Evolutionary conservation across 1,284 basidiomycete species (phyloP).

Genomic region (Megacollybia platyphylla): DNA sequence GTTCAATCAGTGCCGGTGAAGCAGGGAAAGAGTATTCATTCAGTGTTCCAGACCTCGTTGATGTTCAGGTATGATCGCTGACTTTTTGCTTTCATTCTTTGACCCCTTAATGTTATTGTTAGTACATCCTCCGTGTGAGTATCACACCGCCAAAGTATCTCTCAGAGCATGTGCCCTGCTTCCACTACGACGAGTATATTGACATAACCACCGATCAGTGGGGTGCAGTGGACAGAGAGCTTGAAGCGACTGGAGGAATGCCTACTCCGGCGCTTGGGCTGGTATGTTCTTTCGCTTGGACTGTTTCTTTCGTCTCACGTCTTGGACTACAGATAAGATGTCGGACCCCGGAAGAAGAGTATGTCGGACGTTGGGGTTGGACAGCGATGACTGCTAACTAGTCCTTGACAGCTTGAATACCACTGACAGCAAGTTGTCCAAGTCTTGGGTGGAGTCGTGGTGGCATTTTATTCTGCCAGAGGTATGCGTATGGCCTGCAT

Average conservation of each 20-base stretch:
- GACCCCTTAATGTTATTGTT: not conserved
- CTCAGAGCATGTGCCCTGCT: conserved; percentile 23
- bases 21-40: conserved; percentile 15
- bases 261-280: conserved; percentile 30
- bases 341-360: too few species aligned
- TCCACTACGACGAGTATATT: conserved; percentile 23
- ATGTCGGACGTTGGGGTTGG: too few species aligned
- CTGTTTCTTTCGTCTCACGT: not conserved
- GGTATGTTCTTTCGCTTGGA: not conserved
- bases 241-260: conserved; percentile 22
- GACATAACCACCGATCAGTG: conserved; percentile 29
- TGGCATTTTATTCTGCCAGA: too few species aligned
- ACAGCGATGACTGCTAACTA: too few species aligned
- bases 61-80: conserved; percentile 11
- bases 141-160: conserved; percentile 19
- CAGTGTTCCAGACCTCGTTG: conserved; percentile 11
- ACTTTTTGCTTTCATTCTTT: not conserved
- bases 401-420: too few species aligned
- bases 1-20: conserved; percentile 14
- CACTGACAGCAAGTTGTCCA: too few species aligned
- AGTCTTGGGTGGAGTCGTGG: too few species aligned
- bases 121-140: conserved; percentile 27
- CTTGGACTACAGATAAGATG: not conserved
- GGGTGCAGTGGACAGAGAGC: conserved; percentile 24
- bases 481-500: too few species aligned